Evolutionary conservation across 108 stramenopile species (phyloP), one percentile per base, ranked within the genome.

Genomic region (Thalassiosira profunda): DNA sequence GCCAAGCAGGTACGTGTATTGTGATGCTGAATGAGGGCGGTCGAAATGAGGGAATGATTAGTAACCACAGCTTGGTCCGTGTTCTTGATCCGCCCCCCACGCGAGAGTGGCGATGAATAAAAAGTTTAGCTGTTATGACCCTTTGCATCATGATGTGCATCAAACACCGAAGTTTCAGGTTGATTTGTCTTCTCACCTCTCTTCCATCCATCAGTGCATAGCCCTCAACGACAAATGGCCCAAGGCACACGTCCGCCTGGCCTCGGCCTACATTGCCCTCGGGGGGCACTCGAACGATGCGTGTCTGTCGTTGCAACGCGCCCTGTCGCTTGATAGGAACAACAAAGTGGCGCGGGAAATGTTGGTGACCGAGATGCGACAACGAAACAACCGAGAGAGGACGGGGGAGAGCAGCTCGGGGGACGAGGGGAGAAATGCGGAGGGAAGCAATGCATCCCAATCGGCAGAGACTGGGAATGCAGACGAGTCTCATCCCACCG

Each of bases 211-310:
- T 29, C 37, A 85, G 80, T 94, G 93, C 58, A 70, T 91, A 24
- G 75, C 75, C n/a, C 29, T 91, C 11, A 82, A 91, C 56, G 59
- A 86, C 49, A 51, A 59, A 43, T 94, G 93, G 93, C 68, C 88
- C 28, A 91, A 91, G 55, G 93, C 86, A 10, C 86, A 88, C 56
- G 67, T 94, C 11, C 85, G 90, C 37, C 66, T 94, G 46, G 93
- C 89, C 18, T 77, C 83, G 15, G 90, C 86, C 17, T 90, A 90
- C 65, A 85, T 90, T 52, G 87, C 87, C 21, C 67, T 88, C 26
- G 88, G 90, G 7, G 76, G 76, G 24, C 86, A 81, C 65, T 84
- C 82, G 61, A 94, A 94, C 68, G 89, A 91, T 81, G 93, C 93
- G 0, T 94, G 90, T 56, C 84, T 88, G 62, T 62, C 79, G 2